phyloP scores from a whole-genome alignment of 495 filamentous ascomycete species.

The Penicillium flavigenum region DNA sequence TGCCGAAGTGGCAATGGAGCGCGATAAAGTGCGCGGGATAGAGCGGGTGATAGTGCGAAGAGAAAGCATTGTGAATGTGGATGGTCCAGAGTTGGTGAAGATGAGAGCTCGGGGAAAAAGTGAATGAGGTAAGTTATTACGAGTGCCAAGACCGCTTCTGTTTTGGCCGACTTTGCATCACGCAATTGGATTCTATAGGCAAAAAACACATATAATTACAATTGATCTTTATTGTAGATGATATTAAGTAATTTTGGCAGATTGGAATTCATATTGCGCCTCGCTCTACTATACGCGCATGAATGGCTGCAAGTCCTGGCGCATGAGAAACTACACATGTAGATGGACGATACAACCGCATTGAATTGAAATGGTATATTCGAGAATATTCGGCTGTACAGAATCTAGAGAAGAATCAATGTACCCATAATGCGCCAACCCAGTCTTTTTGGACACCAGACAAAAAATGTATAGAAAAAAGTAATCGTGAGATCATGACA shows the following conservation, averaged over 20 bases:
- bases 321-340: neutral
- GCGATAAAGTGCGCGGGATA: conserved; percentile 64
- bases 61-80: conserved; percentile 66
- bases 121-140: conserved; percentile 33
- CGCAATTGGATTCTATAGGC: conserved; percentile 9
- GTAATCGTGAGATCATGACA: conserved; percentile 41
- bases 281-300: neutral
- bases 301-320: neutral
- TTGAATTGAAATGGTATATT: conserved; percentile 16
- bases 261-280: neutral
- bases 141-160: conserved; percentile 33
- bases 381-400: conserved; percentile 14
- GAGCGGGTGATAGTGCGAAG: conserved; percentile 69
- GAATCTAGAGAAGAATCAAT: conserved; percentile 15
- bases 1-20: conserved; percentile 53
- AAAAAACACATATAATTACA: neutral
- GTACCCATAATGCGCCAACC: conserved; percentile 32
- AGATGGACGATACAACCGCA: conserved; percentile 1
- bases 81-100: conserved; percentile 22
- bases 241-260: neutral
- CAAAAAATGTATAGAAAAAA: conserved; percentile 13
- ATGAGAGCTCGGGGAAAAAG: conserved; percentile 23
- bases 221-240: neutral
- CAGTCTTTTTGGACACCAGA: conserved; percentile 16
- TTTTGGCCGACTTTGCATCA: conserved; percentile 17